phyloP scores from a whole-genome alignment of 1,284 basidiomycete genomes.

The Phellopilus nigrolimitatus region DNA sequence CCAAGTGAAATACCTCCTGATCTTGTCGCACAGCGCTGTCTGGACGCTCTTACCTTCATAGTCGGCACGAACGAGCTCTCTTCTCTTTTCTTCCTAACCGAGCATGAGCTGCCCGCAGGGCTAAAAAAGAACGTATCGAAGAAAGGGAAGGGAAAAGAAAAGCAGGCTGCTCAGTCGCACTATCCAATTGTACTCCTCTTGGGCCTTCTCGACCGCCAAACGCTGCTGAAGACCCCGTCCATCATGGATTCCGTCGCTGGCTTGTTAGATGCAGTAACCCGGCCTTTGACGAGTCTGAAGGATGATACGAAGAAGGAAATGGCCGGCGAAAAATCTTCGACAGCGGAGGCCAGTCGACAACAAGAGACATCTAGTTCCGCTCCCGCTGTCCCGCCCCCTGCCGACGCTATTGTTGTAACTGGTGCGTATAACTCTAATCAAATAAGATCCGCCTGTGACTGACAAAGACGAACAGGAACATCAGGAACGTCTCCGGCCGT shows the following conservation, averaged over 20 bases:
- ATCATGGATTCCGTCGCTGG: constrained; percentile 90
- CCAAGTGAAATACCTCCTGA: constrained; percentile 86
- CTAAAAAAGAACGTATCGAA: constrained; percentile 64
- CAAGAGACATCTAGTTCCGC: constrained; percentile 16
- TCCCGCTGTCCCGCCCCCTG: constrained; percentile 20
- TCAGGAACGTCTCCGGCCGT: constrained; percentile 23
- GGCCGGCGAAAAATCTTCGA: not conserved
- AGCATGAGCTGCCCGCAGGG: constrained; percentile 82
- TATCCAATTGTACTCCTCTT: constrained; percentile 89
- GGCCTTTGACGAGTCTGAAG: constrained; percentile 67
- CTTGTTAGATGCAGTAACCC: constrained; percentile 81
- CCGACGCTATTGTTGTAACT: constrained; percentile 17
- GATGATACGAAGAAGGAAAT: constrained; percentile 39
- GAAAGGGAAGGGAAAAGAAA: constrained; percentile 93
- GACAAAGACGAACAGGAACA: not conserved
- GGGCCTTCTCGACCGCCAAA: constrained; percentile 79
- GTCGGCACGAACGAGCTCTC: constrained; percentile 80
- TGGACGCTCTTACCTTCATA: constrained; percentile 85
- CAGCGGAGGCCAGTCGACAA: not conserved
- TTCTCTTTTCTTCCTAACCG: constrained; percentile 89
- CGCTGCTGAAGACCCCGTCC: constrained; percentile 78
- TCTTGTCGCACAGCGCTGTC: constrained; percentile 86
- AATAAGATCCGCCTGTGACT: not conserved
- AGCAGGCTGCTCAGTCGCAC: constrained; percentile 73
- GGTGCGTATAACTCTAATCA: constrained; percentile 7